phyloP scores from a whole-genome alignment of 305 asterid genomes.

The Fraxinus platypoda region DNA sequence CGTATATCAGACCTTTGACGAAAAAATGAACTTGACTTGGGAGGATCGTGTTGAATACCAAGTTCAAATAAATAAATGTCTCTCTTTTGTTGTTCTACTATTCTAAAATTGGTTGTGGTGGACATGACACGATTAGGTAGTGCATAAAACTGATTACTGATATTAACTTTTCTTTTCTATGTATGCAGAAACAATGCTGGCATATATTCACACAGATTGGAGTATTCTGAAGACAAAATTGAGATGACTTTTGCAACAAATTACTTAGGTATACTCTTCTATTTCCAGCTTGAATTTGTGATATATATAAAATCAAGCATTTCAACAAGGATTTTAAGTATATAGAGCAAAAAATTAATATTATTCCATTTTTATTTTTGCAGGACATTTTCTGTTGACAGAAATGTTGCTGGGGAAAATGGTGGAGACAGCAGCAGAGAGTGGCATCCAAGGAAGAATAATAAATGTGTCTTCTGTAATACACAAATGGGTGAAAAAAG shows the following conservation, averaged over 20 bases:
- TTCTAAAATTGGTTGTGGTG: too few species aligned
- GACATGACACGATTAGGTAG: too few species aligned
- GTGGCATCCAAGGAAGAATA: slow-evolving; percentile 73
- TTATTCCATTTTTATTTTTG: too few species aligned
- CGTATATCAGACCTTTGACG: too few species aligned
- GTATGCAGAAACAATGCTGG: slow-evolving; percentile 94
- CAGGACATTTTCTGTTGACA: slow-evolving; percentile 83
- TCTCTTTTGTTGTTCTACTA: too few species aligned
- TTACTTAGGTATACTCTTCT: slow-evolving; percentile 55
- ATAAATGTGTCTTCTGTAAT: slow-evolving; percentile 83
- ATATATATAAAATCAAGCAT: too few species aligned
- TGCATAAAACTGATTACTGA: too few species aligned
- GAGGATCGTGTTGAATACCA: too few species aligned
- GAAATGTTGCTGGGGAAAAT: slow-evolving; percentile 77
- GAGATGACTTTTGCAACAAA: slow-evolving; percentile 98
- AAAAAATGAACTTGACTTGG: too few species aligned
- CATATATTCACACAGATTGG: slow-evolving; percentile 80
- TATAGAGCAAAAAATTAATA: too few species aligned
- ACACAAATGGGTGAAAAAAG: slow-evolving; percentile 74
- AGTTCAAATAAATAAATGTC: too few species aligned
- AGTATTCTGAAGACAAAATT: slow-evolving; percentile 86
- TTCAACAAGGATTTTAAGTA: not conserved
- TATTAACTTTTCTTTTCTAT: not conserved
- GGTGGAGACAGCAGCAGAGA: slow-evolving; percentile 71
- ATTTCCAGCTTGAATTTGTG: not conserved